Evolutionary conservation across 495 filamentous ascomycete species (phyloP), one percentile per base, ranked within the genome.

Genomic region (Neurospora discreta): DNA sequence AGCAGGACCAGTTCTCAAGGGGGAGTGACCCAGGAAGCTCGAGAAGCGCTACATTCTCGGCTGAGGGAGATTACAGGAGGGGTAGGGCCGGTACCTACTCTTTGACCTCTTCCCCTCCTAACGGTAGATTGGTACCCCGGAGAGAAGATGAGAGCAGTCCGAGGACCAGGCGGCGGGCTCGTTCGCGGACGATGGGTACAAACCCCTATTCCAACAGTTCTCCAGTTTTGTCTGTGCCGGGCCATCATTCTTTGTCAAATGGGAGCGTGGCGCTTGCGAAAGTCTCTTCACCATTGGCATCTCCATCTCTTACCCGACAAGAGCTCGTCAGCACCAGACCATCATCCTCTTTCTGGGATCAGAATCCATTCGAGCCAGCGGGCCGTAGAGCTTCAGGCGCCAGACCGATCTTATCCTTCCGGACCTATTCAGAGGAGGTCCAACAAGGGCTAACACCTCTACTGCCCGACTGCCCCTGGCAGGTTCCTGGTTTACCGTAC

Each of bases 401-500:
- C 11, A 68, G 71, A n/a, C 73, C 75, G 18, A 71, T 81, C 9
- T 70, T 73, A 1, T 77, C 78, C 0, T 81, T 78, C 58, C 78
- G 78, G 40, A 79, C 78, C 5, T 84, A 81, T 68, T 78, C 80
- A 18, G 78, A 83, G 43, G 78, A 79, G 60, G 73, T 75, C 4
- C 70, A 77, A 18, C 75, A 77, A 39, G 79, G 79, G 9, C 68
- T 74, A 3, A 70, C 84, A 2, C 76, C 80, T 8, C 75, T 75
- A 23, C 78, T 82, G 38, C 78, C 81, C 1, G 78, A 77, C 16
- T 86, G 84, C 41, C 81, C 76, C 10, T 83, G 82, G 69, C 78
- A 71, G 20, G 58, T 75, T 15, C 74, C 82, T 11, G 40, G 75
- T 18, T 23, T 52, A 1, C 68, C 72, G 33, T 39, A 72, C 4